phyloP scores from a whole-genome alignment of 2,329 filamentous ascomycete species.

The Calonectria pauciramosa region DNA sequence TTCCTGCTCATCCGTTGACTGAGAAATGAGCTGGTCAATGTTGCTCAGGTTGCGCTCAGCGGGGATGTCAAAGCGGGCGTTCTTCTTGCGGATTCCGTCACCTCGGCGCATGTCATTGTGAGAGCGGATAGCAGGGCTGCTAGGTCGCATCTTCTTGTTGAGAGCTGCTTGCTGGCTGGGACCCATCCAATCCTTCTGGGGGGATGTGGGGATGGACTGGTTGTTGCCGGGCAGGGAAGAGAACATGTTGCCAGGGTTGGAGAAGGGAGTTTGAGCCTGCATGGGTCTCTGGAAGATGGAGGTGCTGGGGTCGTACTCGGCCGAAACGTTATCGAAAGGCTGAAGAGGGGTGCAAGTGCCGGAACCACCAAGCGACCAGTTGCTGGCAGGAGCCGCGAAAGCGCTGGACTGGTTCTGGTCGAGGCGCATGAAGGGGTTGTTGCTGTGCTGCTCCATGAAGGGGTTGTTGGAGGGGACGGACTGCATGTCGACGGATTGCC shows the following conservation, averaged over 20 bases:
- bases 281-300: constrained; percentile 68
- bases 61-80: constrained; percentile 96
- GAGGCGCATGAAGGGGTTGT: constrained; percentile 78
- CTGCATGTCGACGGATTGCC: constrained; percentile 76
- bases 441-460: constrained; percentile 69
- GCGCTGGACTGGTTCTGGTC: constrained; percentile 62
- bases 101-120: constrained; percentile 84
- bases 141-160: constrained; percentile 73
- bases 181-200: constrained; percentile 71
- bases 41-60: constrained; percentile 93
- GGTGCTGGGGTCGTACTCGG: constrained; percentile 67
- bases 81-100: constrained; percentile 98
- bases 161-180: constrained; percentile 59
- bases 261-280: constrained; percentile 68
- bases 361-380: constrained; percentile 77
- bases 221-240: constrained; percentile 61
- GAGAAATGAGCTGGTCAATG: constrained; percentile 92
- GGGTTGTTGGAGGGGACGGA: constrained; percentile 74
- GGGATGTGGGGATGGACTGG: constrained; percentile 67
- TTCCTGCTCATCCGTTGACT: constrained; percentile 90
- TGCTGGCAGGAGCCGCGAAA: constrained; percentile 56
- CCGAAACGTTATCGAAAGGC: constrained; percentile 70
- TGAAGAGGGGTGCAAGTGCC: constrained; percentile 82
- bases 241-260: constrained; percentile 68
- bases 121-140: constrained; percentile 78